Base-by-base conservation (phyloP, 352 stramenopile genomes). In the Globisporangium uncinulatum region DNA sequence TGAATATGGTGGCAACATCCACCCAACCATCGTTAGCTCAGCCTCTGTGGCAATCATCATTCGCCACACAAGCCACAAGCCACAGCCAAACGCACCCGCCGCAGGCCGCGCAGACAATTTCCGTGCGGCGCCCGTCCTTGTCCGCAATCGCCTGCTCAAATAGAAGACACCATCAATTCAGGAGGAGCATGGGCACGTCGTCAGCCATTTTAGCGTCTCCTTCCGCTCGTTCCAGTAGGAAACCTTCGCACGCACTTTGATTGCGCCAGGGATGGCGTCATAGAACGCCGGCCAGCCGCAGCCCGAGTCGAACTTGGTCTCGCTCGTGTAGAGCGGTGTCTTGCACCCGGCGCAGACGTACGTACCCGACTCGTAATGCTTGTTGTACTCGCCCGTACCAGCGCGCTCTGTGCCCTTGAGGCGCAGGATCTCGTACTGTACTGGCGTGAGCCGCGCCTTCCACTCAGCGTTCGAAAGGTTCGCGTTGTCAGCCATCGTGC, bases 231-330 rank as follows among this genome's bases (percentile, higher is more conserved):
- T 17, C 37, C 15, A 42, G 4, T 8, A 42, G n/a, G 5, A 41
- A 10, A 45, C n/a, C 19, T n/a, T 20, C 31, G 11, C 6, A 29
- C 63, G 11, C 37, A 84, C 78, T 73, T 92, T 90, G 63, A 97
- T 92, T 17, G 85, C 82, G 48, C 85, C 84, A 1, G 87, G 87
- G 67, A 96, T 91, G 32, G 83, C 84, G 58, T 97, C 86, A 56
- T 93, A 93, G 71, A 97, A 97, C 17, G 87, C 86, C 0, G 88
- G 88, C 88, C 88, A 97, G 63, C 88, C 88, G 58, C 87, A 96
- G 51, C 87, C 87, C 41, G 85, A 95, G 65, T 97, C 83, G 46
- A 97, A 97, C 69, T 97, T 97, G 61, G 80, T 87, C 54, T 70
- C 80, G 59, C 85, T 93, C 62, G 74, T 93, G 72, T 96, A 97